These are phyloP conservation scores for Protomyces arabidopsidicola DNA, from an alignment of 1,139 yeast species.

Conservation along the genomic window DNA sequence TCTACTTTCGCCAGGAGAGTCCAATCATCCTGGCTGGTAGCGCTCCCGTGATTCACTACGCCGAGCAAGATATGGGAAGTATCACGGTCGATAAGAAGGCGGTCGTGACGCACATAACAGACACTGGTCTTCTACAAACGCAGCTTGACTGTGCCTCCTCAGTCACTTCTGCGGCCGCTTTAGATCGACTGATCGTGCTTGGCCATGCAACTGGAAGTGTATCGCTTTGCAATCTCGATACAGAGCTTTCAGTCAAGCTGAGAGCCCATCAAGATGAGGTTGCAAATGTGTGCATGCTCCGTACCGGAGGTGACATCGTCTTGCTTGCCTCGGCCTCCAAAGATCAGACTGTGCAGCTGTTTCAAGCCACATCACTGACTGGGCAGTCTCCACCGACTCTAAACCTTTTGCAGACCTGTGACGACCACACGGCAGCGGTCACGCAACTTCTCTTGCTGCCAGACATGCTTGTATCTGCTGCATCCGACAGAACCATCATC, in stretches of 20 bases:
- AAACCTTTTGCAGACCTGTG: conserved; percentile 7
- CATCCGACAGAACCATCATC: conserved; percentile 7
- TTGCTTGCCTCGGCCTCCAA: background rate
- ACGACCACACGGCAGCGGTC: conserved; percentile 9
- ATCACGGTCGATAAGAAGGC: background rate
- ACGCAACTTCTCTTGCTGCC: conserved; percentile 4
- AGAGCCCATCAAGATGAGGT: conserved; percentile 15
- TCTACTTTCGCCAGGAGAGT: background rate
- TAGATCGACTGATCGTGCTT: too few relatives aligned
- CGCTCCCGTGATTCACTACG: background rate
- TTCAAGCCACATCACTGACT: background rate
- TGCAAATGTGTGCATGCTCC: background rate
- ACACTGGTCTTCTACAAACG: background rate
- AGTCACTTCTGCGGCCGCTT: background rate
- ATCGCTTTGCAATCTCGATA: background rate
- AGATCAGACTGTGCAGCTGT: conserved; percentile 12
- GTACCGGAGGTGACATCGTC: background rate
- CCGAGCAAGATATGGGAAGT: background rate
- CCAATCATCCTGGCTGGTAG: background rate
- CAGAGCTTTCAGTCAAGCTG: background rate
- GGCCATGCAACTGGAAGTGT: background rate
- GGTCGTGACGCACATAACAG: background rate
- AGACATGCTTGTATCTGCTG: background rate
- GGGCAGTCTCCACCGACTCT: background rate
- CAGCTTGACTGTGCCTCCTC: background rate